phyloP scores from a whole-genome alignment of 176 grass and related monocot species.

The Zoysia japonica region DNA sequence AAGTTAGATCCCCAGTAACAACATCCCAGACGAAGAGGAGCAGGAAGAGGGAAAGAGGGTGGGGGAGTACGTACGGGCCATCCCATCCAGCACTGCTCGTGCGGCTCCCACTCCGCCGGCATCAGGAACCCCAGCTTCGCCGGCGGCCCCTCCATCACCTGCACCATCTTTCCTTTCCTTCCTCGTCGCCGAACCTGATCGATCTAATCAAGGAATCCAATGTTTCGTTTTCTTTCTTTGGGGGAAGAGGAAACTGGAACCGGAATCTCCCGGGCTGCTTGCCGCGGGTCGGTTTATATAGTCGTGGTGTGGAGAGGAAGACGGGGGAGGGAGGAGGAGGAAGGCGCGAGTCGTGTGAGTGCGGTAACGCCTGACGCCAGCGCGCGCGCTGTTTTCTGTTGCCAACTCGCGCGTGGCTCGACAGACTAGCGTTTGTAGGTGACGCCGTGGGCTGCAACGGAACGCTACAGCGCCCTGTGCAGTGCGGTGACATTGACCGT shows the following conservation, averaged over 20 bases:
- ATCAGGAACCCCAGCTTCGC: conserved; percentile 71
- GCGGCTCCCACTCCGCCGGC: conserved; percentile 94
- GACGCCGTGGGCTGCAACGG: too few species aligned
- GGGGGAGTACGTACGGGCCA: conserved; percentile 64
- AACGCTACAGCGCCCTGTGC: too few species aligned
- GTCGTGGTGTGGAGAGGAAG: neutral
- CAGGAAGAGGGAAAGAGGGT: neutral
- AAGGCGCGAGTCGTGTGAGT: neutral
- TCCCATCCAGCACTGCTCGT: conserved; percentile 93
- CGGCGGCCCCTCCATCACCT: conserved; percentile 44
- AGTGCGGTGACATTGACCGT: too few species aligned
- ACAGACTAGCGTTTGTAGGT: too few species aligned
- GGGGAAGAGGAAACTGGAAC: neutral
- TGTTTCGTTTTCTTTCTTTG: neutral
- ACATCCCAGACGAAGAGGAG: neutral
- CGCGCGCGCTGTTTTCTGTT: too few species aligned
- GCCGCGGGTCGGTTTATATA: neutral
- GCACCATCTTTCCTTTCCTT: conserved; percentile 29
- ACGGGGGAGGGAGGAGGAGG: neutral
- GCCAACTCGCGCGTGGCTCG: too few species aligned
- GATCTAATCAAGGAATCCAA: conserved; percentile 2
- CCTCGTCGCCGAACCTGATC: neutral
- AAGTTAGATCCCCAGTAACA: neutral
- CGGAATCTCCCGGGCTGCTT: neutral
- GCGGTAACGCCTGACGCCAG: neutral